Conservation (phyloP, 345 rosid species). For the Gossypium turneri region DNA sequence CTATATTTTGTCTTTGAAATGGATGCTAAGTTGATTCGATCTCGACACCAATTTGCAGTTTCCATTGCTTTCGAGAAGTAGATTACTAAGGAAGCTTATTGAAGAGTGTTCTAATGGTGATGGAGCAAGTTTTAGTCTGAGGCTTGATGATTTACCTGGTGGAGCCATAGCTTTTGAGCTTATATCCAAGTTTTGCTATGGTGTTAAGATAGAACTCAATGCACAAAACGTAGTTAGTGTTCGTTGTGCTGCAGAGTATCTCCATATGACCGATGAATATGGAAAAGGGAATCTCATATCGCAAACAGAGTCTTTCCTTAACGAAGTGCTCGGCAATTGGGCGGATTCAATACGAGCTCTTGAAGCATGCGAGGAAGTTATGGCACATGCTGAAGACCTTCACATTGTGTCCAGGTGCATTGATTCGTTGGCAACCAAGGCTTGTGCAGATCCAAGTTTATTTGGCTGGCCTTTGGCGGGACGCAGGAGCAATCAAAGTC, state of each 20-base stretch:
- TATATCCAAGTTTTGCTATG: constrained; percentile 60
- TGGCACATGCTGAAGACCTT: constrained; percentile 55
- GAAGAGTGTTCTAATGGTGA: constrained; percentile 39
- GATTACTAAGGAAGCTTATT: constrained; percentile 48
- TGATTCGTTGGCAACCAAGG: constrained; percentile 62
- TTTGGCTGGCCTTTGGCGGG: constrained; percentile 56
- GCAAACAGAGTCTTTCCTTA: constrained; percentile 54
- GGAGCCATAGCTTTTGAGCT: constrained; percentile 63
- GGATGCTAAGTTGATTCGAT: constrained; percentile 1
- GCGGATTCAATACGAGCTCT: constrained; percentile 65
- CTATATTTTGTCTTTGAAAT: constrained; percentile 5
- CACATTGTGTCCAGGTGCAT: constrained; percentile 72
- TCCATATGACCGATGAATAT: constrained; percentile 54
- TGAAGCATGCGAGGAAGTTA: constrained; percentile 63
- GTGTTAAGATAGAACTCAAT: constrained; percentile 56
- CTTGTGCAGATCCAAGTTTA: constrained; percentile 57
- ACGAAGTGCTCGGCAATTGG: constrained; percentile 57
- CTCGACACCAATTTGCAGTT: constrained; percentile 36
- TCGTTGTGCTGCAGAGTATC: constrained; percentile 72
- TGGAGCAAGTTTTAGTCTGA: constrained; percentile 38
- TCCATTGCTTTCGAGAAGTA: constrained; percentile 71
- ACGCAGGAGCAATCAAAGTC: constrained; percentile 21
- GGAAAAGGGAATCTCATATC: constrained; percentile 61
- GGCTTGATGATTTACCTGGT: constrained; percentile 62
- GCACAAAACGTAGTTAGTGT: constrained; percentile 56